Conservation (phyloP, 768 basidiomycete species). For the Sarcomyxa edulis region DNA sequence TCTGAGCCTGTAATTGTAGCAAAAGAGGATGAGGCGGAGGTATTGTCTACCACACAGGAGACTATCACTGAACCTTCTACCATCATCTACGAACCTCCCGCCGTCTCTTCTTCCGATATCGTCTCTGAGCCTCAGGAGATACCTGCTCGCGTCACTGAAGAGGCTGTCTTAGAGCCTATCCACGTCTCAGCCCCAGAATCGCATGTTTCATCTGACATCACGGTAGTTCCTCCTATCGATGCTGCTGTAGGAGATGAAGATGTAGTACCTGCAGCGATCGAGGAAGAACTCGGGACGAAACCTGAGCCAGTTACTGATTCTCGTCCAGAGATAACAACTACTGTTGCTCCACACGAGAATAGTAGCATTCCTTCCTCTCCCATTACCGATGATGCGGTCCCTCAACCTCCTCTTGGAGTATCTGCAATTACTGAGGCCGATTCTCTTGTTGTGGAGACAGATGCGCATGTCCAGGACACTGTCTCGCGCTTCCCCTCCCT, state of each 20-base stretch:
- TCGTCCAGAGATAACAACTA: too few relatives aligned
- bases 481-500: conserved; percentile 8
- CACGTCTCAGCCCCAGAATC: too few relatives aligned
- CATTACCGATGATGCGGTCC: too few relatives aligned
- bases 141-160: conserved; percentile 5
- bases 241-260: too few relatives aligned
- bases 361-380: too few relatives aligned
- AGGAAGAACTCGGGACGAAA: conserved; percentile 9
- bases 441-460: not conserved
- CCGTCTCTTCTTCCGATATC: not conserved
- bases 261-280: conserved; percentile 9
- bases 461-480: conserved; percentile 9
- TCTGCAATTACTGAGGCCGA: not conserved
- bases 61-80: conserved; percentile 7
- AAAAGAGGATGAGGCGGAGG: not conserved
- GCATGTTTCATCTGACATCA: not conserved
- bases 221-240: too few relatives aligned
- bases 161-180: conserved; percentile 1
- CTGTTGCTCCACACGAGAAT: too few relatives aligned
- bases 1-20: not conserved
- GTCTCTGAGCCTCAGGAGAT: conserved; percentile 6
- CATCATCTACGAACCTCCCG: not conserved
- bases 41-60: not conserved
- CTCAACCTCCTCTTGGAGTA: too few relatives aligned
- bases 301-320: conserved; percentile 1